Evolutionary conservation across 192 early-diverging fungal genomes (phyloP), one percentile per base, ranked within the genome.

Genomic region (Entomortierella chlamydospora): DNA sequence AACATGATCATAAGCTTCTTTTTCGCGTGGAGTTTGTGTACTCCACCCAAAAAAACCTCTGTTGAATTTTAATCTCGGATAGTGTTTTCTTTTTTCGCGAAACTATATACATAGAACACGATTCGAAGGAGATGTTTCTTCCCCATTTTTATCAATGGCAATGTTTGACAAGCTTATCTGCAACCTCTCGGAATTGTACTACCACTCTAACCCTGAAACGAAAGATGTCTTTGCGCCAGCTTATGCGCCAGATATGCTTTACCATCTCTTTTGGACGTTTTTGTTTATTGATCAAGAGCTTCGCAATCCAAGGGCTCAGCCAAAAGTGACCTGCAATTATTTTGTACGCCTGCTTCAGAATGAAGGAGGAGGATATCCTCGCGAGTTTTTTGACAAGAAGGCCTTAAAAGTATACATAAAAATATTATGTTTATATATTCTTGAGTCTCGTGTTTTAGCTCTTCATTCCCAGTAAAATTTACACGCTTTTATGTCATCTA

Each of bases 241-340:
- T 1, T 4, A 73, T 45, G 51, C 74, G 4, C 56, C 67, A 53
- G 65, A 73, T 17, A 64, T 64, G 39, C 51, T 73, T 1, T 72
- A 69, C 29, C 56, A 60, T 42, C 70, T 73, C 63, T 73, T 81
- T 43, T 81, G 79, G 79, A 81, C 79, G 0, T 54, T 73, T 47
- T 37, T 81, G 1, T 81, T 81, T 17, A 81, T 81, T 43, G 79
- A 81, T 30, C 79, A 81, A 60, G 71, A 81, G 17, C 73, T 73
- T 53, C 56, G 79, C 1, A 68, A 81, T 26, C 70, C 71, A 12
- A 72, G 61, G 20, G 30, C 61, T 2, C 57, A 65, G 11, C 18
- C 65, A 64, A 81, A 71, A 37, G 79, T 81, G 28, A 60, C 79
- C 12, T 81, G 79, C 15, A 63, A 31, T 53, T 81, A 73, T 17